phyloP scores from a whole-genome alignment of 371 early-diverging fungal species.

The Mortierella sp. region DNA sequence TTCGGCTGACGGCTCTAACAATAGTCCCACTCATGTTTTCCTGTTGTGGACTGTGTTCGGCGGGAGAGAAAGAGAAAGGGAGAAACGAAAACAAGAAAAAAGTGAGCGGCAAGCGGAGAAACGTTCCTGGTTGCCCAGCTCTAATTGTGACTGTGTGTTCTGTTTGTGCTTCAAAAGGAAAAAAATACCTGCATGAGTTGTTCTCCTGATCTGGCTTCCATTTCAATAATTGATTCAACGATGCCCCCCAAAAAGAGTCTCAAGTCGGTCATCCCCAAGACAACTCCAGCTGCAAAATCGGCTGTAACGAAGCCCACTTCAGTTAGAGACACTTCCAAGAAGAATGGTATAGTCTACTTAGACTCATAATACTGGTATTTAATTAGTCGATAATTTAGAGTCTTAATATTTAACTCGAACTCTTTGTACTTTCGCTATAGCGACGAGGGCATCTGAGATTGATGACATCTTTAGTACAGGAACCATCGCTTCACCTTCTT shows the following conservation, averaged over 20 bases:
- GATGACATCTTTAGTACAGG: constrained; percentile 55
- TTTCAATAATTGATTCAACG: background rate
- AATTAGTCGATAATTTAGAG: background rate
- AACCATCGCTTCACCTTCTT: constrained; percentile 15
- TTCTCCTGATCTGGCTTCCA: constrained; percentile 20
- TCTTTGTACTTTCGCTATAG: background rate
- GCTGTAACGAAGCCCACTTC: constrained; percentile 7
- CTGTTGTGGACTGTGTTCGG: background rate
- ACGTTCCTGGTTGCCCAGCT: no score
- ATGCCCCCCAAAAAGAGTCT: constrained; percentile 55
- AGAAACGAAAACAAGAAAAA: background rate
- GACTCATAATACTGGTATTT: background rate
- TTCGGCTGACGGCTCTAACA: constrained; percentile 24
- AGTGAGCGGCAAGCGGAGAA: no score
- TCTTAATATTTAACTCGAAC: background rate
- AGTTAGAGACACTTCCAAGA: constrained; percentile 26
- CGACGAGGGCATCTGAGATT: constrained; percentile 48
- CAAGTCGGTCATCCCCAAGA: constrained; percentile 41
- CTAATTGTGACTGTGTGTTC: constrained; percentile 6
- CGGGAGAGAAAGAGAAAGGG: background rate
- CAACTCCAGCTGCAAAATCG: constrained; percentile 5
- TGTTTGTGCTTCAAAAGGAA: constrained; percentile 8
- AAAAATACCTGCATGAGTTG: constrained; percentile 1
- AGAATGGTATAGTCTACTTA: constrained; percentile 8
- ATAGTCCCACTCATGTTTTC: constrained; percentile 22